phyloP scores from a whole-genome alignment of 495 filamentous ascomycete species.

The Cudoniella acicularis region DNA sequence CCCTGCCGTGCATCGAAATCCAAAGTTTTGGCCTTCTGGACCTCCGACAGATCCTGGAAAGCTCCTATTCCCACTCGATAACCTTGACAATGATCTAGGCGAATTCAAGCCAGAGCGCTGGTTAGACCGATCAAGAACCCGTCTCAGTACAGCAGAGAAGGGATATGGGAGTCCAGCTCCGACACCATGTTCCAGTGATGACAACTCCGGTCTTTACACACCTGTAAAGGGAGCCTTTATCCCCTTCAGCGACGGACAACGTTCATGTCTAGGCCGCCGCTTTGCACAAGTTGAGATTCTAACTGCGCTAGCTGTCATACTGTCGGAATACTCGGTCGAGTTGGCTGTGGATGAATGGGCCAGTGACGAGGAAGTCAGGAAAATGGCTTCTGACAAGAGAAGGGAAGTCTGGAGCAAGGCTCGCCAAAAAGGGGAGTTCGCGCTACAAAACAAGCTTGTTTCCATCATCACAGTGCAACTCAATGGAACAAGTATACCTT shows the following conservation, averaged over 20 bases:
- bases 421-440: slow-evolving; percentile 34
- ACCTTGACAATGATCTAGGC: slow-evolving; percentile 35
- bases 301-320: slow-evolving; percentile 62
- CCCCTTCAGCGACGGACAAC: slow-evolving; percentile 67
- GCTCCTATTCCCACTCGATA: slow-evolving; percentile 29
- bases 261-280: slow-evolving; percentile 62
- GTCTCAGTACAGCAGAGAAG: no score
- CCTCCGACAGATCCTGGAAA: slow-evolving; percentile 26
- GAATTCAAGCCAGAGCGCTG: slow-evolving; percentile 53
- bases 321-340: slow-evolving; percentile 59
- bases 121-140: slow-evolving; percentile 36
- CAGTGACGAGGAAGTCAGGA: slow-evolving; percentile 53
- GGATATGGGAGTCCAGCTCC: no score
- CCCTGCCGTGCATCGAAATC: slow-evolving; percentile 54
- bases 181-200: slow-evolving; percentile 47
- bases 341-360: slow-evolving; percentile 58
- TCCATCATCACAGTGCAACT: slow-evolving; percentile 61
- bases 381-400: slow-evolving; percentile 44
- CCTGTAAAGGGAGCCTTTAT: slow-evolving; percentile 62
- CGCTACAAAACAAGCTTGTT: slow-evolving; percentile 44
- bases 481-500: slow-evolving; percentile 46
- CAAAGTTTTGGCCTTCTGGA: slow-evolving; percentile 46
- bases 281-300: slow-evolving; percentile 76
- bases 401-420: slow-evolving; percentile 43
- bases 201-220: slow-evolving; percentile 46